Evolutionary conservation across 305 asterid species (phyloP).

Genomic region (Fraxinus albicans): DNA sequence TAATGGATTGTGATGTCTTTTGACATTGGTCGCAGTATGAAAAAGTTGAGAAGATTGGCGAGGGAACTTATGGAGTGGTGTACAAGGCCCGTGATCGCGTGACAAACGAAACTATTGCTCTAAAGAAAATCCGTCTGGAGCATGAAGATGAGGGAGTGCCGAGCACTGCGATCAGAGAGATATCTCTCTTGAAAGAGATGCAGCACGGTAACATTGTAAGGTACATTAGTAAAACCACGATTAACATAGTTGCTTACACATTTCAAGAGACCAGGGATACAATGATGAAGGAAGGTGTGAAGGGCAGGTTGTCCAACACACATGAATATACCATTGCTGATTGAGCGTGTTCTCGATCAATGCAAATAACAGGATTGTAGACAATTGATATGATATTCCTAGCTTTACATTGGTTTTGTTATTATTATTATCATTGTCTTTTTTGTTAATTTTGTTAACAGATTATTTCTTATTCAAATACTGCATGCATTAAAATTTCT

Average conservation of each 20-base stretch:
- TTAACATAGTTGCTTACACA: slow-evolving; percentile 16
- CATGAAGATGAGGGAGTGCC: slow-evolving; percentile 99
- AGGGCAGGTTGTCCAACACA: background rate
- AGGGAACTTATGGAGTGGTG: slow-evolving; percentile 97
- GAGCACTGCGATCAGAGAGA: slow-evolving; percentile 96
- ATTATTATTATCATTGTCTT: background rate
- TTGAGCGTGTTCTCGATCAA: background rate
- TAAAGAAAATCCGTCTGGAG: slow-evolving; percentile 95
- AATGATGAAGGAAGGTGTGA: slow-evolving; percentile 4
- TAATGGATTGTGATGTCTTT: slow-evolving; percentile 22
- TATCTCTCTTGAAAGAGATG: slow-evolving; percentile 96
- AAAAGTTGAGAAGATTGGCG: slow-evolving; percentile 98
- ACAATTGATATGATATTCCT: background rate
- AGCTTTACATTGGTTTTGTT: background rate
- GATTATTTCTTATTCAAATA: background rate
- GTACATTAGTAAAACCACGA: slow-evolving; percentile 30
- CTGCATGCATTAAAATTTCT: background rate
- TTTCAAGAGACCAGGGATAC: slow-evolving; percentile 6
- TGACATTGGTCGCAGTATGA: slow-evolving; percentile 56
- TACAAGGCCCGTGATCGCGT: slow-evolving; percentile 91
- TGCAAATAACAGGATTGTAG: background rate
- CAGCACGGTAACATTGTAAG: slow-evolving; percentile 95
- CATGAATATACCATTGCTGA: slow-evolving; percentile 9
- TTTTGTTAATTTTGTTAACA: slow-evolving; percentile 10
- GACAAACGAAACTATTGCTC: slow-evolving; percentile 90